Conservation (phyloP, 108 stramenopile species). For the Cyclotella cryptica region DNA sequence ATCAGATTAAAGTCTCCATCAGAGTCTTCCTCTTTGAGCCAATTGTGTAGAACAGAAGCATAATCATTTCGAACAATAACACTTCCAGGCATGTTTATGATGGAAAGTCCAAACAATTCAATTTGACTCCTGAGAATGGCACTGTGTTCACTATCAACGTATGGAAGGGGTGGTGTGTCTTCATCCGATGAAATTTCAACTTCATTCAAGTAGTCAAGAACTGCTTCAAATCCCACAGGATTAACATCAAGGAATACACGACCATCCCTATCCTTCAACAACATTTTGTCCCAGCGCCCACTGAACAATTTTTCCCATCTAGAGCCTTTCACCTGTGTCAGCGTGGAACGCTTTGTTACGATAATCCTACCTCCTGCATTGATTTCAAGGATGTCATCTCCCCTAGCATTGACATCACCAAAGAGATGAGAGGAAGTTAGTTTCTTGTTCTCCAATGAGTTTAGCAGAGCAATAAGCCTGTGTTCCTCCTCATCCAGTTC, state of each 20-base stretch:
- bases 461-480: no score
- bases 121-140: not conserved
- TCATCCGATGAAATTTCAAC: not conserved
- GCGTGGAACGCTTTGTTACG: not conserved
- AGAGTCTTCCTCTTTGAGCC: no score
- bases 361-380: conserved; percentile 21
- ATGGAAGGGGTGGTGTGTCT: not conserved
- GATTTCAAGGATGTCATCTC: conserved; percentile 15
- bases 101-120: not conserved
- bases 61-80: no score
- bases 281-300: not conserved
- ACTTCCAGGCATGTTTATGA: not conserved
- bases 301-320: not conserved
- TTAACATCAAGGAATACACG: not conserved
- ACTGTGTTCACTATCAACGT: not conserved
- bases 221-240: not conserved
- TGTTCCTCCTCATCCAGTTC: no score
- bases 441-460: no score
- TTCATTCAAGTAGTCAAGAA: not conserved
- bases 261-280: not conserved
- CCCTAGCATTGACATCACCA: conserved; percentile 15
- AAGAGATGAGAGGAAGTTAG: not conserved
- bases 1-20: no score
- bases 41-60: no score
- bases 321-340: no score